Conservation (phyloP, 768 basidiomycete genomes). For the Rhodotorula toruloides region DNA sequence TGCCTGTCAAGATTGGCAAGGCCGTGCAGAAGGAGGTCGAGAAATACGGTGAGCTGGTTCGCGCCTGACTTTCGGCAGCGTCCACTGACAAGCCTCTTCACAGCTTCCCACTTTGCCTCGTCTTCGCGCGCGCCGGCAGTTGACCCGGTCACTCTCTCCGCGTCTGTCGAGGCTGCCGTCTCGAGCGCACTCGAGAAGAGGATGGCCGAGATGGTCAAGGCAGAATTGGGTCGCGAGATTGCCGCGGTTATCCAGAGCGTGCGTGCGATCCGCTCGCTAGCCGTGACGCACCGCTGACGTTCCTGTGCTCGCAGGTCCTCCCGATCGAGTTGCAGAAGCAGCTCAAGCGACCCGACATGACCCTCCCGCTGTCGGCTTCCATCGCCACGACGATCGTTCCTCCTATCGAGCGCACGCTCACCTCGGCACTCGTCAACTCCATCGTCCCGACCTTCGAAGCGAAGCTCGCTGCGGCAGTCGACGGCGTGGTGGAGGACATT, state of each 20-base stretch:
- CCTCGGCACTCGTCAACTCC: conserved; percentile 63
- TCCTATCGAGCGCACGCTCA: conserved; percentile 72
- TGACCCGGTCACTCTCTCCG: too few species aligned
- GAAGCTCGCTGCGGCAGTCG: conserved; percentile 69
- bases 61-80: neutral
- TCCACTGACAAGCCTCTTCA: neutral
- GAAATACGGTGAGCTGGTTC: conserved; percentile 60
- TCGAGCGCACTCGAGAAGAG: too few species aligned
- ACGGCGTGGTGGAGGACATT: conserved; percentile 70
- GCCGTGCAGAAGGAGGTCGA: conserved; percentile 81
- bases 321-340: conserved; percentile 75
- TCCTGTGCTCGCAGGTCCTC: conserved; percentile 54
- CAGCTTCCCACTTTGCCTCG: conserved; percentile 78
- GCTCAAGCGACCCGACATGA: conserved; percentile 68
- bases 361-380: conserved; percentile 68
- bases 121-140: too few species aligned
- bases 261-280: too few species aligned
- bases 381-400: conserved; percentile 68
- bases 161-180: neutral
- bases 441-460: conserved; percentile 72
- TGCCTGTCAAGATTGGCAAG: conserved; percentile 70
- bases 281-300: too few species aligned
- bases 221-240: too few species aligned
- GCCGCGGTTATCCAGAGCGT: too few species aligned
- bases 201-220: too few species aligned